Evolutionary conservation across 495 filamentous ascomycete genomes (phyloP).

Genomic region (Lophium mytilinum): DNA sequence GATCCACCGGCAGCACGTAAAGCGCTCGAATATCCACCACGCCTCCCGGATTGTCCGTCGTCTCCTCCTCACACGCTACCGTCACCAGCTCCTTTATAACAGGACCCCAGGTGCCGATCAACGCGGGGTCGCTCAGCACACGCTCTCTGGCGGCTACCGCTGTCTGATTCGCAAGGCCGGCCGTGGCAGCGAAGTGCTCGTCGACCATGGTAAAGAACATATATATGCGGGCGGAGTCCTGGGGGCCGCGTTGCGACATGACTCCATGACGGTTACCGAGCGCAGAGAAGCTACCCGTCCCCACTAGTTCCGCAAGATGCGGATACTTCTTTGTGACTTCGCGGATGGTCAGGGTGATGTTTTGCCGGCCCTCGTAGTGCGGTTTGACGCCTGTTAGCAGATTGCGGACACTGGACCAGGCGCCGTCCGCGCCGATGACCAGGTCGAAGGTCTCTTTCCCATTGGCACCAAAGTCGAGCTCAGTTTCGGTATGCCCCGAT

Average conservation of each 20-base stretch:
- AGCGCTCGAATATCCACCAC: slow-evolving; percentile 5
- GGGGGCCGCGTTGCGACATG: slow-evolving; percentile 32
- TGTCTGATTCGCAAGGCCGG: slow-evolving; percentile 28
- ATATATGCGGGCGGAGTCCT: slow-evolving; percentile 38
- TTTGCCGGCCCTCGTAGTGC: slow-evolving; percentile 18
- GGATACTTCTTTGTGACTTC: slow-evolving; percentile 17
- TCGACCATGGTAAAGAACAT: slow-evolving; percentile 31
- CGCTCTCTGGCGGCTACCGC: slow-evolving; percentile 26
- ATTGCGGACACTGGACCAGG: slow-evolving; percentile 20
- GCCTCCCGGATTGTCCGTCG: slow-evolving; percentile 1
- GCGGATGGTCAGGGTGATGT: slow-evolving; percentile 21
- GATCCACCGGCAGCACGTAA: slow-evolving; percentile 22
- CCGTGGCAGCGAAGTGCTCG: slow-evolving; percentile 24
- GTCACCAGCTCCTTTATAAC: slow-evolving; percentile 35
- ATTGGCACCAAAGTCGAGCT: slow-evolving; percentile 30
- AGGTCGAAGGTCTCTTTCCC: slow-evolving; percentile 15
- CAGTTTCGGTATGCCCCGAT: slow-evolving; percentile 18
- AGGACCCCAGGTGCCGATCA: slow-evolving; percentile 34
- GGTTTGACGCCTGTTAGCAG: slow-evolving; percentile 15
- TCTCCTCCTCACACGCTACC: slow-evolving; percentile 35
- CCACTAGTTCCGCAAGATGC: slow-evolving; percentile 5
- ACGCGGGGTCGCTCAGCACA: slow-evolving; percentile 26
- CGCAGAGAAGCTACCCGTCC: slow-evolving; percentile 9
- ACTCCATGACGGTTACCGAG: slow-evolving; percentile 30
- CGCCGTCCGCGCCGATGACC: slow-evolving; percentile 24